A percentile compares a stretch with the other conserved stretches of the same genome.
These are phyloP conservation scores for Mercurialis annua DNA, from an alignment of 345 rosid species.

Conservation along the genomic window DNA sequence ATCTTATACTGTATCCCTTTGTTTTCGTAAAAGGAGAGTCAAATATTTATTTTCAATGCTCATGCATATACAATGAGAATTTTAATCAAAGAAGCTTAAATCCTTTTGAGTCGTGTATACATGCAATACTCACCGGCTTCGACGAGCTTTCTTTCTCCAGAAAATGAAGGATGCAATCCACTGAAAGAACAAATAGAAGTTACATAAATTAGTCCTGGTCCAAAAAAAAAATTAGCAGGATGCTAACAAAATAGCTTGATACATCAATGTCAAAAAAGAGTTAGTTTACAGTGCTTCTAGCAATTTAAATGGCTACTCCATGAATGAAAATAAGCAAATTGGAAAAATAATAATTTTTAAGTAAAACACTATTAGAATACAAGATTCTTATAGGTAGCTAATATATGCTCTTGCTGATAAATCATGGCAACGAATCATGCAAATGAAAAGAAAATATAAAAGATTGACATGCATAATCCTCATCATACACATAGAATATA, in stretches of 20 bases:
- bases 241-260: conserved; percentile 9
- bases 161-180: conserved; percentile 69
- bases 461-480: neutral
- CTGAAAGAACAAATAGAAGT: conserved; percentile 42
- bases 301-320: neutral
- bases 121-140: conserved; percentile 75
- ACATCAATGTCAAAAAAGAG: neutral
- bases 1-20: neutral
- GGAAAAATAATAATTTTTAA: neutral
- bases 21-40: neutral
- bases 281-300: neutral
- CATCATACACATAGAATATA: neutral
- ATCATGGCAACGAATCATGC: too few species aligned
- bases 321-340: neutral
- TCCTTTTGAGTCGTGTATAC: neutral
- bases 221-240: conserved; percentile 5
- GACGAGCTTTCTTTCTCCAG: conserved; percentile 79
- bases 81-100: neutral
- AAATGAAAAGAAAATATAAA: neutral
- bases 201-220: conserved; percentile 1
- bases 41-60: neutral
- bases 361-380: neutral
- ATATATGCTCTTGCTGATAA: neutral
- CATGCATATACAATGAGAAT: too few species aligned
- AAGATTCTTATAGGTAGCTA: neutral